A percentile compares a stretch with the other conserved stretches of the same genome.
These are phyloP conservation scores for Pezicula neosporulosa DNA, from an alignment of 2,329 filamentous ascomycete genomes.

Conservation along the genomic window DNA sequence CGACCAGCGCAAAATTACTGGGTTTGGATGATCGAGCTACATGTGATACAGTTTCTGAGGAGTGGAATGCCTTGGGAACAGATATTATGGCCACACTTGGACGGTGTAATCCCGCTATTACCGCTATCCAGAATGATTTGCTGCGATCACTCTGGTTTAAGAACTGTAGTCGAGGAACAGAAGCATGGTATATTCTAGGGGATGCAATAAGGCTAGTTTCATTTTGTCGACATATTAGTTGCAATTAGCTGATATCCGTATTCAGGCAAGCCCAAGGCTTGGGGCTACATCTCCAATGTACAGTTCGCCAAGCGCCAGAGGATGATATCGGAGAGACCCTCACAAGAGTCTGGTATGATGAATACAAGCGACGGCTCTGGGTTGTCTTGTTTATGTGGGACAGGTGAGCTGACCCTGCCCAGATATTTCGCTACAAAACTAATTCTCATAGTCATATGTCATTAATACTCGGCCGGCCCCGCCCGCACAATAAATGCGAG, in stretches of 20 bases:
- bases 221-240: not conserved
- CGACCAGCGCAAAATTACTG: not conserved
- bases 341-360: not conserved
- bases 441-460: not conserved
- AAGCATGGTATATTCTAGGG: not conserved
- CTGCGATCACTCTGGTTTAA: not conserved
- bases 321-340: not conserved
- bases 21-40: not conserved
- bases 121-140: not conserved
- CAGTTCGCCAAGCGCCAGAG: not conserved
- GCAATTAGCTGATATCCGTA: not conserved
- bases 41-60: not conserved
- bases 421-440: not conserved
- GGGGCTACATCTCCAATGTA: not conserved
- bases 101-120: not conserved
- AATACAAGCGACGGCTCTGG: conserved; percentile 6
- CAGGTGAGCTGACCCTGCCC: not conserved
- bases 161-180: not conserved
- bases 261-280: conserved; percentile 4
- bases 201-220: conserved; percentile 2
- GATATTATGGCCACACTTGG: not conserved
- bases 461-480: conserved; percentile 2
- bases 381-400: conserved; percentile 2
- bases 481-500: conserved; percentile 2
- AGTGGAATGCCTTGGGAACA: not conserved